These are phyloP conservation scores for Persicaria maculosa DNA, from an alignment of 148 eudicot species.

Conservation along the genomic window DNA sequence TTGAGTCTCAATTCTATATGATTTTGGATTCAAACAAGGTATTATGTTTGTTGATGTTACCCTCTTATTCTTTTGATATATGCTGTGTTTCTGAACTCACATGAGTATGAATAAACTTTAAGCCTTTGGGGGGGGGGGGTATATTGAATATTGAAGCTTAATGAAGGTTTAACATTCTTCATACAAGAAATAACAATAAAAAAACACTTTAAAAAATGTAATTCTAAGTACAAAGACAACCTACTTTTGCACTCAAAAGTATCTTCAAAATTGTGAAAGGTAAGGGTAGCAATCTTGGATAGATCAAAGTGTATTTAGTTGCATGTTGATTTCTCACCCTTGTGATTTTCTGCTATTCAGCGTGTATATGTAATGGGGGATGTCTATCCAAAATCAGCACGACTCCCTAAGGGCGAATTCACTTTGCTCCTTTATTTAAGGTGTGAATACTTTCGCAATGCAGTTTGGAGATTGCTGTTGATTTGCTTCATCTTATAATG, in stretches of 20 bases:
- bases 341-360: conserved; percentile 30
- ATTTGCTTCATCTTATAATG: background rate
- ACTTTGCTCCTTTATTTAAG: conserved; percentile 72
- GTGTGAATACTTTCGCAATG: conserved; percentile 22
- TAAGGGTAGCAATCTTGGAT: background rate
- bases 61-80: background rate
- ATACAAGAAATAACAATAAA: background rate
- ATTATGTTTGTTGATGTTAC: background rate
- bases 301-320: background rate
- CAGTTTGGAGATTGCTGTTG: background rate
- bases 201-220: background rate
- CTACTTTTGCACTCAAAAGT: background rate
- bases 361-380: conserved; percentile 84
- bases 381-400: conserved; percentile 75
- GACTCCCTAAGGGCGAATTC: conserved; percentile 90
- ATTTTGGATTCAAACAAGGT: conserved; percentile 97
- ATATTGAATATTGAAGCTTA: background rate
- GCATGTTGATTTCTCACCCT: conserved; percentile 1
- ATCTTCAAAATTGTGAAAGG: background rate
- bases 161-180: background rate
- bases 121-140: background rate
- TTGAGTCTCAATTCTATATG: conserved; percentile 98
- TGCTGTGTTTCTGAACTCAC: background rate
- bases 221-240: background rate
- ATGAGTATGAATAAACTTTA: background rate